Conservation (phyloP, 371 early-diverging fungal genomes). For the Parasitella parasitica region DNA sequence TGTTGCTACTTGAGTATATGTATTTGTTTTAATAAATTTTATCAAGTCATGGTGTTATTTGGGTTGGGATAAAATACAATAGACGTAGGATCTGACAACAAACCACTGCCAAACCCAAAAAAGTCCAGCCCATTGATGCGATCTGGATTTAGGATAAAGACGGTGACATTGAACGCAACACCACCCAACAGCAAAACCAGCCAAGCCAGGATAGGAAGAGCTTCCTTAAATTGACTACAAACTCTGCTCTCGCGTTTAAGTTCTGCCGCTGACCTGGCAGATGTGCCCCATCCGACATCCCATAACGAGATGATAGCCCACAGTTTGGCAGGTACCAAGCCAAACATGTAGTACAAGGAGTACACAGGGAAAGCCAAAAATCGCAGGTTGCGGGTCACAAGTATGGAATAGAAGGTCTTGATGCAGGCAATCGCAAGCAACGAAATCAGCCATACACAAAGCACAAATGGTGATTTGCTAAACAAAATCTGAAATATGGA, state of each 20-base stretch:
- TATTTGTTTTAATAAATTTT: neutral
- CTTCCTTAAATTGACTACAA: conserved; percentile 38
- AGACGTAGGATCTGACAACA: conserved; percentile 26
- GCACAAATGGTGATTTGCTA: conserved; percentile 33
- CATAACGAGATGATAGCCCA: conserved; percentile 60
- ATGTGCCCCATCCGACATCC: conserved; percentile 65
- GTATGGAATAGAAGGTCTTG: conserved; percentile 50
- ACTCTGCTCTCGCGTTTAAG: conserved; percentile 37
- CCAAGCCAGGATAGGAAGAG: conserved; percentile 44
- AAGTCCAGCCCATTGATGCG: conserved; percentile 11
- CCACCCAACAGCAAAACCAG: conserved; percentile 30
- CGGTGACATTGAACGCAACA: conserved; percentile 30
- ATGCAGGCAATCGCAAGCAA: conserved; percentile 43
- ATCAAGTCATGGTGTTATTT: neutral
- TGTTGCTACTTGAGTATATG: too few relatives aligned
- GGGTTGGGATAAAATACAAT: conserved; percentile 48
- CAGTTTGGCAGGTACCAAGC: conserved; percentile 59
- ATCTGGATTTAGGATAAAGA: conserved; percentile 24
- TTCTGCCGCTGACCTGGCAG: conserved; percentile 47
- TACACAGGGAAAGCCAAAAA: conserved; percentile 57
- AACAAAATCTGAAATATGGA: conserved; percentile 50
- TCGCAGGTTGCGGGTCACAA: conserved; percentile 35
- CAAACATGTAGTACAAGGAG: conserved; percentile 54
- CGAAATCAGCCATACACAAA: conserved; percentile 53
- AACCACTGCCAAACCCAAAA: conserved; percentile 9